A percentile compares a stretch with the other conserved stretches of the same genome.
Conservation (phyloP, 202 grass and related monocot genomes). For the Panicum virgatum region DNA sequence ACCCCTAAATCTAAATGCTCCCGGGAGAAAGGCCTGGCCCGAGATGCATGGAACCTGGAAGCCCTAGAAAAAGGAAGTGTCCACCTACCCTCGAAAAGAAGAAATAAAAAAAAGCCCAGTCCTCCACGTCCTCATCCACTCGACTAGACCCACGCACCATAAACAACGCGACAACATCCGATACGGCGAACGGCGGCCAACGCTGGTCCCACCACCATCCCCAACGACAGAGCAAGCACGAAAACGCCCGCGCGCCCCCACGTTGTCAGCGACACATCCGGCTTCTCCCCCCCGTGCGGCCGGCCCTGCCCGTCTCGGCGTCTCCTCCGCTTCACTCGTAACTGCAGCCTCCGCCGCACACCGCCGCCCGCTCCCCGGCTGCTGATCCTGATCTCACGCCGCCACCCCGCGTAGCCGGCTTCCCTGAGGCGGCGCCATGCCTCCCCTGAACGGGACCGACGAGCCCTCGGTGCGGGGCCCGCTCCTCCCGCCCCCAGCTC, state of each 20-base stretch:
- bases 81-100: not conserved
- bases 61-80: not conserved
- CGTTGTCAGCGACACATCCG: not conserved
- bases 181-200: not conserved
- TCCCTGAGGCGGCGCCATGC: conserved; percentile 17
- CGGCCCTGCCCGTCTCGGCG: not conserved
- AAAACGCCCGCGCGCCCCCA: not conserved
- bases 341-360: not conserved
- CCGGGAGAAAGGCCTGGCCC: not conserved
- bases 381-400: not conserved
- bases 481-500: conserved; percentile 27
- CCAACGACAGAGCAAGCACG: not conserved
- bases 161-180: not conserved
- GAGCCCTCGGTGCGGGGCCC: not conserved
- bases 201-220: not conserved
- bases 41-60: not conserved
- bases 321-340: not conserved
- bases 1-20: no score
- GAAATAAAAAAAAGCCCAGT: not conserved
- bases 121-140: conserved; percentile 18
- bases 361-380: not conserved
- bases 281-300: no score
- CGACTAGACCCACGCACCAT: not conserved
- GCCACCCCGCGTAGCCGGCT: not conserved
- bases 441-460: not conserved